Evolutionary conservation across 106 monocot species (phyloP), one percentile per base, ranked within the genome.

Genomic region (Amphibolis antarctica): DNA sequence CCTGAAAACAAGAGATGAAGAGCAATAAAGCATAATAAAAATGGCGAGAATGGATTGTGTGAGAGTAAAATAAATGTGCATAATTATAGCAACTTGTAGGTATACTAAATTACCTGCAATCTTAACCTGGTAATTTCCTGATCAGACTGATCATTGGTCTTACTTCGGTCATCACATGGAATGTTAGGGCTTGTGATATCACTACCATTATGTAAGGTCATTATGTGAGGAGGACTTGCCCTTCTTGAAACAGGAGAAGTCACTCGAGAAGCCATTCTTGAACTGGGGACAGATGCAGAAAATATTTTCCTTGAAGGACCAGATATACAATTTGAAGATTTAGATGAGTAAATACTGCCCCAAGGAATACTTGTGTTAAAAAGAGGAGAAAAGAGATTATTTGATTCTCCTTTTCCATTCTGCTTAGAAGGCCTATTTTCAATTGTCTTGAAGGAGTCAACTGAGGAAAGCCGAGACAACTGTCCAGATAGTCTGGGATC

Each of bases 221-320:
- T 28, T 58, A 64, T 58, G 74, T 50, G 62, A 63, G 67, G 66
- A 44, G 82, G 79, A 67, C 77, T 77, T 67, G 61, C 22, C 46
- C 65, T 66, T 62, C 66, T 75, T 69, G 60, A 49, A 49, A 82
- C 71, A 56, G 86, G 86, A 60, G 82, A 77, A 51, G 71, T 72
- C 57, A 77, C 71, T 25, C 82, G 71, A 46, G 80, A 80, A 27
- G 44, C 71, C 24, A 72, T 68, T 64, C 80, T 75, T 42, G 80
- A 80, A 61, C 70, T 71, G 13, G 80, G 80, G 60, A 80, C 75
- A 57, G 80, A 80, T 51, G 75, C 71, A 66, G 80, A 80, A 68
- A 67, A 75, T 55, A 76, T 57, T 67, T 80, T 80, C 71, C 62
- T 75, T 56, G 80, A 80, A 64, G 71, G 51, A 57, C 67, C 71